Evolutionary conservation across 2,329 filamentous ascomycete genomes (phyloP), one percentile per base, ranked within the genome.

Genomic region (Cytospora chrysosperma): DNA sequence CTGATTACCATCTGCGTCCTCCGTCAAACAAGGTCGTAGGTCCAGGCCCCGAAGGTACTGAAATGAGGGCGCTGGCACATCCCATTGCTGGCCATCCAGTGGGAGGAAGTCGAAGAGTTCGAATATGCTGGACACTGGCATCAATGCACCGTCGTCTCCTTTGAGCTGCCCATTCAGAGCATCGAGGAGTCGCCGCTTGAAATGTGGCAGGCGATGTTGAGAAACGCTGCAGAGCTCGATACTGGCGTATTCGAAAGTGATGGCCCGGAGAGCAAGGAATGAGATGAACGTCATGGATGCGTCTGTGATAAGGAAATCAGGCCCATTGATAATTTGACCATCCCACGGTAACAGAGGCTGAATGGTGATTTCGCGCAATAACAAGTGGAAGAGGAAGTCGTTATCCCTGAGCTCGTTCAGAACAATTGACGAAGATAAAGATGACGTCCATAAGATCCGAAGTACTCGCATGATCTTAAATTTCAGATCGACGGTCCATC

Each of bases 51-150:
- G 78, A 65, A 93, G 88, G 65, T 85, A 85, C 49, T 80, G 76
- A 24, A 90, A 77, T 6, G 80, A 74, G 3, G 87, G 86, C 2
- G 83, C 75, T 2, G 82, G 72, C 5, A 78, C 74, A 27, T 78
- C 75, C 78, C 84, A 86, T 28, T 64, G 57, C n/a, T 79, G 72
- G 19, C 75, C 79, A 53, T 82, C 81, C 24, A 80, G 73, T 2
- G 83, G 75, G 65, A 95, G 84, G 71, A 98, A 98, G 76, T 99
- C 95, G 70, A 96, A 95, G 26, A 98, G 82, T 68, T 97, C 93
- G 71, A 98, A 97, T 8, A 98, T 84, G 4, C 90, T 93, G 0
- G 89, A 84, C 63, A 92, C 90, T 30, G 81, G 78, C 43, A 90
- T 79, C 6, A 86, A 79, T 60, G 91, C 85, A 55, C 89, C 88